These are phyloP conservation scores for Colletotrichum sp. DNA, from an alignment of 2,329 filamentous ascomycete genomes.

Conservation along the genomic window DNA sequence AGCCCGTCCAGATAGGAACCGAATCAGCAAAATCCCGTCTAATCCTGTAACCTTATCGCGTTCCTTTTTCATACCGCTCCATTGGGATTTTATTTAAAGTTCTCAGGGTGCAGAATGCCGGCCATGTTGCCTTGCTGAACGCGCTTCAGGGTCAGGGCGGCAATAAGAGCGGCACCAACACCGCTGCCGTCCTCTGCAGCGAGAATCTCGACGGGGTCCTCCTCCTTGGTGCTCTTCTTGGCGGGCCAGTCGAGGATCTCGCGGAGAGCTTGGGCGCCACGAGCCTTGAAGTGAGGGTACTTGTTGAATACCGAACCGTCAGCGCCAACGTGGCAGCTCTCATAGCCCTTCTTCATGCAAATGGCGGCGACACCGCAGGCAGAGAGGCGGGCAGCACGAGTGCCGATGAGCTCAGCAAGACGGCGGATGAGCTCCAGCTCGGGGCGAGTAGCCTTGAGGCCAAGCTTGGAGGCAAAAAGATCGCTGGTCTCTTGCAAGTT, in stretches of 20 bases:
- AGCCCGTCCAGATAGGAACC: neutral
- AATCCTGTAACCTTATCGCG: neutral
- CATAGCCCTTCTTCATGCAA: slow-evolving; percentile 92
- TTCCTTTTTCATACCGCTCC: slow-evolving; percentile 20
- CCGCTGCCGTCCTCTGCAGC: slow-evolving; percentile 95
- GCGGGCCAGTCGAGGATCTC: slow-evolving; percentile 96
- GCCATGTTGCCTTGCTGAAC: slow-evolving; percentile 67
- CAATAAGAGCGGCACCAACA: slow-evolving; percentile 96
- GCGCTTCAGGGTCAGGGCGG: slow-evolving; percentile 71
- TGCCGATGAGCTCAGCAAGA: slow-evolving; percentile 92
- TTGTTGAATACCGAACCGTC: slow-evolving; percentile 99
- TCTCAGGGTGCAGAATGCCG: slow-evolving; percentile 69
- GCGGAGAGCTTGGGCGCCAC: slow-evolving; percentile 85
- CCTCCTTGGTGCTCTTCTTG: slow-evolving; percentile 70
- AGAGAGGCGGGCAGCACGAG: slow-evolving; percentile 89
- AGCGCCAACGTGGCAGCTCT: slow-evolving; percentile 90
- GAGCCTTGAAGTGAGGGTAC: slow-evolving; percentile 96
- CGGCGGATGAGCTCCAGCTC: slow-evolving; percentile 91
- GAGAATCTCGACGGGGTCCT: slow-evolving; percentile 86
- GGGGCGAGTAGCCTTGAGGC: slow-evolving; percentile 71
- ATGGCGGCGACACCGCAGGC: slow-evolving; percentile 96
- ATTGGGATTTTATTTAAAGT: slow-evolving; percentile 49
- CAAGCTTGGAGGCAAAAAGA: slow-evolving; percentile 78
- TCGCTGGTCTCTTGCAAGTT: slow-evolving; percentile 90
- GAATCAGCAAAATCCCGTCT: slow-evolving; percentile 23